Evolutionary conservation across 768 basidiomycete genomes (phyloP).

Genomic region (Russula vinacea): DNA sequence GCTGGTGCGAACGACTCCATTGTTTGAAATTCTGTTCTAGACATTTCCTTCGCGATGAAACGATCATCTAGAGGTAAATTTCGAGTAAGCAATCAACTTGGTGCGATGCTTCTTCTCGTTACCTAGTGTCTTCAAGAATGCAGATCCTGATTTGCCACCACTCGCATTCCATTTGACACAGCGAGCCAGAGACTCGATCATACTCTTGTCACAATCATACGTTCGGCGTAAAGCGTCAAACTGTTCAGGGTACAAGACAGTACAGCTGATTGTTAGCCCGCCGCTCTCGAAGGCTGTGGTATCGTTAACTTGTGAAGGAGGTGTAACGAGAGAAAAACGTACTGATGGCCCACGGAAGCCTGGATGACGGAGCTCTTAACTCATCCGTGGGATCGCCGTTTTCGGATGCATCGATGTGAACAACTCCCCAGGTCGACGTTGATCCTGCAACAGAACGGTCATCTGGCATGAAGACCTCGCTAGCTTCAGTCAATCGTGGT

Average conservation of each 20-base stretch:
- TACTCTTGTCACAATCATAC: conserved; percentile 91
- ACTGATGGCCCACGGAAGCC: conserved; percentile 81
- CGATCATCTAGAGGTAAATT: conserved; percentile 71
- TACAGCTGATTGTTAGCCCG: conserved; percentile 86
- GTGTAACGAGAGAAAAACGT: conserved; percentile 35
- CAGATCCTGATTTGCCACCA: conserved; percentile 96
- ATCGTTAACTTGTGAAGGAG: conserved; percentile 20
- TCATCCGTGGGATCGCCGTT: conserved; percentile 71
- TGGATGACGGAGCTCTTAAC: conserved; percentile 69
- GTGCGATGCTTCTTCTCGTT: conserved; percentile 8
- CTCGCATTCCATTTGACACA: conserved; percentile 96
- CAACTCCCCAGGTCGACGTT: conserved; percentile 88
- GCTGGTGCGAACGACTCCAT: conserved; percentile 97
- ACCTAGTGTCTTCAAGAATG: conserved; percentile 95
- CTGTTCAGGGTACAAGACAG: conserved; percentile 93
- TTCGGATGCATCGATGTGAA: conserved; percentile 73
- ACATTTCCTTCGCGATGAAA: conserved; percentile 97
- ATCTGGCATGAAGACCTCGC: conserved; percentile 91
- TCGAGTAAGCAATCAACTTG: conserved; percentile 7
- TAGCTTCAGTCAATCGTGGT: conserved; percentile 54
- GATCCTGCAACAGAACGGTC: conserved; percentile 79
- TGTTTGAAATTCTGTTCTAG: conserved; percentile 83
- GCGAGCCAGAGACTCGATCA: conserved; percentile 88
- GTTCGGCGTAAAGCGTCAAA: conserved; percentile 91
- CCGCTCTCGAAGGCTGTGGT: conserved; percentile 82